Evolutionary conservation across 371 early-diverging fungal species (phyloP), one percentile per base, ranked within the genome.

Genomic region (Mucor mucedo): DNA sequence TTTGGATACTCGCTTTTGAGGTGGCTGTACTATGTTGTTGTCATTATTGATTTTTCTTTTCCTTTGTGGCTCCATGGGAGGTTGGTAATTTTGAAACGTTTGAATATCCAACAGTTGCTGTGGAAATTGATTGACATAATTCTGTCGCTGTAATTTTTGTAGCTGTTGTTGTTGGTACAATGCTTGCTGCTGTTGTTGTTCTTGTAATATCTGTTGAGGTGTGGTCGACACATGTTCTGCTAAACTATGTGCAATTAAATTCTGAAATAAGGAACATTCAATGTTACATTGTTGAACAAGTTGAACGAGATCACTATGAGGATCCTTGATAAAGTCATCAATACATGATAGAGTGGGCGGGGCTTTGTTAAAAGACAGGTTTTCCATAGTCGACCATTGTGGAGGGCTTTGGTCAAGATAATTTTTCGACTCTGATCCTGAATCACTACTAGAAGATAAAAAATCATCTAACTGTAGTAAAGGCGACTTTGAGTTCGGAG

Each of bases 261-360:
- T 32, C 11, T 65, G 53, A 41, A 65, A 65, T 6, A 65, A 16
- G 10, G 16, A 30, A 33, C 47, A 14, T 40, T 65, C 65, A 6
- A 14, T 40, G 1, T 59, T 27, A 13, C 45, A 59, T 8, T 47
- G 28, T 21, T 65, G 60, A 40, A 65, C 65, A 16, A 65, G 35
- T 39, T 65, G 48, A n/a, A 65, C 65, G 2, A 65, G 41, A 32
- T 65, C 65, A 39, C 65, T 59, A 16, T 45, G 38, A 6, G 65
- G 65, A 29, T 65, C 49, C 40, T 47, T 59, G 33, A 65, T 65
- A 13, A 65, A 65, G 5, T 44, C 47, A 33, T 65, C 65, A 33
- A 65, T 59, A 28, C 65, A 65, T 0, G 65, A 59, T 11, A 65
- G n/a, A 4, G 65, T 39, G n/a, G 52, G 52, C n/a, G 40, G 45